Evolutionary conservation across 345 rosid genomes (phyloP).

Genomic region (Sonneratia caseolaris): DNA sequence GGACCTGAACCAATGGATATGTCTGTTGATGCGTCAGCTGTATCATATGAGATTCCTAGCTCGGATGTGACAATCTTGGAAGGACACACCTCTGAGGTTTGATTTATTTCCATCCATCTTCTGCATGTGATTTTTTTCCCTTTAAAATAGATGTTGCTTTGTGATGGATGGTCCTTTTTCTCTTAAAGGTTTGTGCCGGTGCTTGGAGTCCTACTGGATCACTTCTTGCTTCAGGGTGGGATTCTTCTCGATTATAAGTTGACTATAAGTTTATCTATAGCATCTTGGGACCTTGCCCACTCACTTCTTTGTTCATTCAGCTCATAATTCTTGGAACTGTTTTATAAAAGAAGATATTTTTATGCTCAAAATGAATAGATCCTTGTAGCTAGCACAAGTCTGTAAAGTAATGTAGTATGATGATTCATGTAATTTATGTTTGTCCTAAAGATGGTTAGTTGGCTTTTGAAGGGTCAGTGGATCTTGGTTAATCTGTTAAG

Average conservation of each 20-base stretch:
- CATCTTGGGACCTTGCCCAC: background rate
- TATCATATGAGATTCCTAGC: conserved; percentile 58
- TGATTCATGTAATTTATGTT: background rate
- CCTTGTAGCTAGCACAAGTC: background rate
- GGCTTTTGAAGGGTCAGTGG: background rate
- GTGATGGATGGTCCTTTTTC: background rate
- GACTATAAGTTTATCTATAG: background rate
- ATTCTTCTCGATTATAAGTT: conserved; percentile 8
- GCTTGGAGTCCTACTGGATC: conserved; percentile 99
- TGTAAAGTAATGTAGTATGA: background rate
- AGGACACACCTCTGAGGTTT: conserved; percentile 98
- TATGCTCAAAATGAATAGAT: conserved; percentile 1
- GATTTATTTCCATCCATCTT: conserved; percentile 6
- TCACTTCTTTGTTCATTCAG: background rate
- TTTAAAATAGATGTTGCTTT: conserved; percentile 3
- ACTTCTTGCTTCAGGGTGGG: conserved; percentile 98
- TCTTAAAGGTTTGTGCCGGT: conserved; percentile 82
- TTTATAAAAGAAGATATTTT: background rate
- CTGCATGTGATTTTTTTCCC: background rate
- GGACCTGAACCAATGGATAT: conserved; percentile 84
- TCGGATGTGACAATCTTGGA: conserved; percentile 91
- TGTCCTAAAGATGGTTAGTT: background rate
- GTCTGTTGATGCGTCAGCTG: conserved; percentile 36
- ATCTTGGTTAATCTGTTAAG: background rate
- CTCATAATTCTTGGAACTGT: background rate